A percentile compares a stretch with the other conserved stretches of the same genome.
Evolutionary conservation across 805 yeast genomes (phyloP).

Genomic region (Vanderwaltozyma verrucispora): DNA sequence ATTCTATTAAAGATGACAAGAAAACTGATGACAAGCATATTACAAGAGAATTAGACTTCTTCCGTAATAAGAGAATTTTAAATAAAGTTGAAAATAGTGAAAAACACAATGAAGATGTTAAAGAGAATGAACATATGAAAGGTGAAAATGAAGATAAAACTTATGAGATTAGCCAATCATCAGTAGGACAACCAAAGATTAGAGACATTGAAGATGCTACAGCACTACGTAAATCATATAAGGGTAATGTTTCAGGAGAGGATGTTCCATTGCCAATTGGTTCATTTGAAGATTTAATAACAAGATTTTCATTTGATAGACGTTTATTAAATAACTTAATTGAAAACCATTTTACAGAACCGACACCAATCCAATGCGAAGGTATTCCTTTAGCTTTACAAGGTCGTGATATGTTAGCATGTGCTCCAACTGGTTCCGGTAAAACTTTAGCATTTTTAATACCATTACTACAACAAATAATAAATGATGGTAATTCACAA

Average conservation of each 20-base stretch:
- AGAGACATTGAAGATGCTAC: constrained; percentile 48
- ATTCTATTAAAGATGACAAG: constrained; percentile 21
- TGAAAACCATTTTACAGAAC: constrained; percentile 64
- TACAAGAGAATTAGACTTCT: constrained; percentile 74
- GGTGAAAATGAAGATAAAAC: constrained; percentile 6
- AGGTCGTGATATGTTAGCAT: constrained; percentile 71
- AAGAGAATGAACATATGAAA: constrained; percentile 20
- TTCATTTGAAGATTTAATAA: constrained; percentile 69
- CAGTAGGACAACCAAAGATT: constrained; percentile 31
- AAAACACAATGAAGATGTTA: constrained; percentile 18
- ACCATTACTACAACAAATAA: constrained; percentile 50
- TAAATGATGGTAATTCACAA: constrained; percentile 17
- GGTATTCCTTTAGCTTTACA: constrained; percentile 66
- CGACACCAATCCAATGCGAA: constrained; percentile 91
- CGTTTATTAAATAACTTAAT: constrained; percentile 47
- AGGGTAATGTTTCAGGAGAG: constrained; percentile 66
- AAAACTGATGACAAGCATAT: constrained; percentile 37
- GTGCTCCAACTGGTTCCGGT: constrained; percentile 99
- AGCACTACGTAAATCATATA: constrained; percentile 46
- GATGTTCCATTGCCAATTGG: constrained; percentile 90
- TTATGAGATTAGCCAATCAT: not conserved
- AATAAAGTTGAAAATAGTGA: constrained; percentile 18
- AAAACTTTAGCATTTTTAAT: constrained; percentile 84
- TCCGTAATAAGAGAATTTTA: constrained; percentile 43
- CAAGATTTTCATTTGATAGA: constrained; percentile 56